Base-by-base conservation (phyloP, 2,329 filamentous ascomycete genomes). In the Blumeriella jaapii region DNA sequence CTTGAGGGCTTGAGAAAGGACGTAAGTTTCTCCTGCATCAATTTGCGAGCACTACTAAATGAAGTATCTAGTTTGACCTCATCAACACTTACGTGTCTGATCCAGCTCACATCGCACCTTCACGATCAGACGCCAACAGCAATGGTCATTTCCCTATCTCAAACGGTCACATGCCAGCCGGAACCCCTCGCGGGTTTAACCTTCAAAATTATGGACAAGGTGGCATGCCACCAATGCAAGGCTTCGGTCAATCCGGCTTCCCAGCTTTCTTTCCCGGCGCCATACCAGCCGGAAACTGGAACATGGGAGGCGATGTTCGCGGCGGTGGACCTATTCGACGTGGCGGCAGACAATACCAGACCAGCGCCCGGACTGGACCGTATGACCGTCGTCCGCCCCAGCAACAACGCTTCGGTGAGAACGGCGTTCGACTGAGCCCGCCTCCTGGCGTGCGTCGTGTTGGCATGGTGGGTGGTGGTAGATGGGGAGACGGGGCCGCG, bases 81-180 rank as follows among this genome's bases (percentile, higher is more conserved):
- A 82, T 98, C 54, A 98, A 98, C 55, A 77, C 80, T 18, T 98
- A 98, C 54, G 86, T 95, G 19, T 68, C 94, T 28, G 91, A 98
- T 53, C 91, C 91, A 25, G 78, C 89, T 8, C 89, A 94, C 52
- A 95, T 98, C 56, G 86, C 86, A 22, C 85, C 91, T 1, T 93
- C 87, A 8, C 74, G 89, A 38, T 91, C 87, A 12, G 86, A 98
- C 62, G 82, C 87, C 23, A 95, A 93, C 55, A 93, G 82, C 50
- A 95, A 95, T 52, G 89, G 89, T 1, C 89, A 95, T 60, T 95
- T 95, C 67, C 86, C 87, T 1, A 74, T 85, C 26, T 69, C 74
- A 30, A 83, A 81, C 50, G 75, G 78, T 13, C 82, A 89, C 50
- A 71, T 77, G 33, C 75, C 78, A 24, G 74, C 79, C 4, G 89